Percentiles rank a stretch among this genome's conserved stretches.
These are phyloP conservation scores for Cucumis sativus DNA, from an alignment of 306 rosid species.

Conservation along the genomic window DNA sequence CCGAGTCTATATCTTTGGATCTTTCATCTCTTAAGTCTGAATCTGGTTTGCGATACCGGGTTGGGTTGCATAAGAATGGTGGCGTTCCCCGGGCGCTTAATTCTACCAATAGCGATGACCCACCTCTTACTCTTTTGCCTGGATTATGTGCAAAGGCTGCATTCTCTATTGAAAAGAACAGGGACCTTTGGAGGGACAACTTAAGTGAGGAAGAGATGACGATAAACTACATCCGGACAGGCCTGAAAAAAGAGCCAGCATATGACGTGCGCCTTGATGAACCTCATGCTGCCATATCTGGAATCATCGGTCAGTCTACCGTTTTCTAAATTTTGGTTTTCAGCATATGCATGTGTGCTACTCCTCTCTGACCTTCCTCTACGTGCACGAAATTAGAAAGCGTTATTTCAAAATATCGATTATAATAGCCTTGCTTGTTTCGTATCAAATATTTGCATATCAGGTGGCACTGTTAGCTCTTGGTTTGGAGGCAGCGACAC, in stretches of 20 bases:
- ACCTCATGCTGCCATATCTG: constrained; percentile 72
- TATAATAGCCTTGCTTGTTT: not conserved
- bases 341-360: too few relatives aligned
- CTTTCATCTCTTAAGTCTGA: constrained; percentile 44
- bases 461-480: constrained; percentile 34
- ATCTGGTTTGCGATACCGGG: constrained; percentile 61
- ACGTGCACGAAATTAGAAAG: not conserved
- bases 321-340: not conserved
- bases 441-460: not conserved
- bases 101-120: constrained; percentile 17
- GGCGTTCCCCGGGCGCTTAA: constrained; percentile 50
- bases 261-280: constrained; percentile 52
- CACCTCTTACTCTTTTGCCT: constrained; percentile 49
- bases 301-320: constrained; percentile 48
- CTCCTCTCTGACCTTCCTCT: not conserved
- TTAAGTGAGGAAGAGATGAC: too few relatives aligned
- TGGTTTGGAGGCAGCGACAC: constrained; percentile 27
- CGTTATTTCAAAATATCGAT: not conserved
- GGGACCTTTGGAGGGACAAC: constrained; percentile 49
- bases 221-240: too few relatives aligned
- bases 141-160: constrained; percentile 81
- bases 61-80: constrained; percentile 63
- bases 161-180: constrained; percentile 45
- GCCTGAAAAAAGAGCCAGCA: not conserved
- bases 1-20: constrained; percentile 63